Evolutionary conservation across 2,329 filamentous ascomycete species (phyloP).

Genomic region (Trichoderma cornu-damae): DNA sequence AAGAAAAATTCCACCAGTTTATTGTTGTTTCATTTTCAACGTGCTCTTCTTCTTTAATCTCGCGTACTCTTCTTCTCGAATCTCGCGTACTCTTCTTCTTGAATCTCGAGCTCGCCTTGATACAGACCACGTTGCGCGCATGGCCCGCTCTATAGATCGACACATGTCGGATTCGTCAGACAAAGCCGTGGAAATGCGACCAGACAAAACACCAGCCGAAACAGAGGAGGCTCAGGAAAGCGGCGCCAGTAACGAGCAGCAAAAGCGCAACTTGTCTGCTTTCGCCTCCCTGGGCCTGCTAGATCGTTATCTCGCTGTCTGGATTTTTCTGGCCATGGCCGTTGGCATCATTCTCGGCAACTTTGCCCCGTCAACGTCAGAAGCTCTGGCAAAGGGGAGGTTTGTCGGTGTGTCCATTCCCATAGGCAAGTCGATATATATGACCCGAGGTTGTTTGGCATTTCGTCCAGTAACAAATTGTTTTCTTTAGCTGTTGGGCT

Average conservation of each 20-base stretch:
- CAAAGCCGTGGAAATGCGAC: not conserved
- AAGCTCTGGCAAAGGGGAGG: conserved; percentile 61
- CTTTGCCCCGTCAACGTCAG: conserved; percentile 59
- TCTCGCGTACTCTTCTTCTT: too few relatives aligned
- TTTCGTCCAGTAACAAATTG: not conserved
- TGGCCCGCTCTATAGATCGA: not conserved
- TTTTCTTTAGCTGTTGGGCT: conserved; percentile 63
- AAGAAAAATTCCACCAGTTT: too few relatives aligned
- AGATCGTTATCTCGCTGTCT: conserved; percentile 60
- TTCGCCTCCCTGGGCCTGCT: conserved; percentile 55
- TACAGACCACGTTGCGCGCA: too few relatives aligned
- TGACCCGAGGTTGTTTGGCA: too few relatives aligned
- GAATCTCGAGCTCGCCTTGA: too few relatives aligned
- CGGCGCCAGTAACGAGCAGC: not conserved
- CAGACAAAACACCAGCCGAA: not conserved
- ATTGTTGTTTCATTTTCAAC: too few relatives aligned
- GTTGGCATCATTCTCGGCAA: conserved; percentile 72
- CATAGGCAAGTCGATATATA: conserved; percentile 46
- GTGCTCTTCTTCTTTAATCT: too few relatives aligned
- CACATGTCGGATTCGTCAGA: not conserved
- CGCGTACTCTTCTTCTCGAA: too few relatives aligned
- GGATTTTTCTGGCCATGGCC: conserved; percentile 76
- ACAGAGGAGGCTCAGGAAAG: not conserved
- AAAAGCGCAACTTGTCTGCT: conserved; percentile 29
- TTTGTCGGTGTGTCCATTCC: conserved; percentile 67